phyloP scores from a whole-genome alignment of 352 stramenopile species.

The Peronosclerospora sorghi region DNA sequence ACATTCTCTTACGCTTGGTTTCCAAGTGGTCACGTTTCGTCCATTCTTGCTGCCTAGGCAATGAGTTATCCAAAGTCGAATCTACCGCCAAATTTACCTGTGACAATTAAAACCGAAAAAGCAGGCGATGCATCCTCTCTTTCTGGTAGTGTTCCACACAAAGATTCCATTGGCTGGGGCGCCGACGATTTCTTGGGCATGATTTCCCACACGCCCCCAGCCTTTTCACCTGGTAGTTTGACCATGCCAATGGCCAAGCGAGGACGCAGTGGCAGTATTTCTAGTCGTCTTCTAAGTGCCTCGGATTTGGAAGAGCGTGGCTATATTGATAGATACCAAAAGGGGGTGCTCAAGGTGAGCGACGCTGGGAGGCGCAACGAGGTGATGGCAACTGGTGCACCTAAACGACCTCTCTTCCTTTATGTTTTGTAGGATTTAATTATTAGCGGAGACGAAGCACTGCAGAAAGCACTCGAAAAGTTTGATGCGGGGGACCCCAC shows the following conservation, averaged over 20 bases:
- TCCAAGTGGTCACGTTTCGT: too few relatives aligned
- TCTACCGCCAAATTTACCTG: conserved; percentile 50
- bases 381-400: too few relatives aligned
- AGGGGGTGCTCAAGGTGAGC: conserved; percentile 79
- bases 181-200: conserved; percentile 80
- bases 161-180: conserved; percentile 76
- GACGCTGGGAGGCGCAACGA: too few relatives aligned
- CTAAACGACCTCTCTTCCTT: neutral
- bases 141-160: conserved; percentile 35
- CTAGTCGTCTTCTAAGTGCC: conserved; percentile 74
- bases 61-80: conserved; percentile 39
- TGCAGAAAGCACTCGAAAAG: conserved; percentile 84
- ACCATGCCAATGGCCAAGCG: conserved; percentile 84
- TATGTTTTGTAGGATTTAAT: conserved; percentile 67
- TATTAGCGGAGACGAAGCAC: conserved; percentile 83
- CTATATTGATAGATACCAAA: conserved; percentile 85
- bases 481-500: conserved; percentile 81
- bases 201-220: conserved; percentile 85
- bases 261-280: conserved; percentile 74
- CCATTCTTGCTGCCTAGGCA: conserved; percentile 1
- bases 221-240: conserved; percentile 83
- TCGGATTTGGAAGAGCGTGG: conserved; percentile 85
- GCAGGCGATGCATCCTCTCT: conserved; percentile 13
- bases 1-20: too few relatives aligned
- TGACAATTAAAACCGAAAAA: conserved; percentile 65